These are phyloP conservation scores for Neurospora cerealis DNA, from an alignment of 495 filamentous ascomycete species.

Conservation along the genomic window DNA sequence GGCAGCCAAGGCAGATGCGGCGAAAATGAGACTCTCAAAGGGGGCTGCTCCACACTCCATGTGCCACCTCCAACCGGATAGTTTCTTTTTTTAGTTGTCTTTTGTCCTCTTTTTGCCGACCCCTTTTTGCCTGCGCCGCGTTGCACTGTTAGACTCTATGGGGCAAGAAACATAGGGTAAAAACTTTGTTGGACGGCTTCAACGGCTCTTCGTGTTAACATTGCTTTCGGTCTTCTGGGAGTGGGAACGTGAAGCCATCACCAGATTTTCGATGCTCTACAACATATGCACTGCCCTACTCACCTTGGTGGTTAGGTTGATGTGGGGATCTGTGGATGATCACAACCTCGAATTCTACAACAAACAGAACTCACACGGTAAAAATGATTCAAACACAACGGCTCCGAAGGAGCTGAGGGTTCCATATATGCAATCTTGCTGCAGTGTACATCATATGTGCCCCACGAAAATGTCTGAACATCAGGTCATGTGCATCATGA, in stretches of 20 bases:
- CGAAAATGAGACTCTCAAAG: background rate
- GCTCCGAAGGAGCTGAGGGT: background rate
- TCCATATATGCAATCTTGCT: background rate
- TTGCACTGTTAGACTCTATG: background rate
- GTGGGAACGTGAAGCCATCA: background rate
- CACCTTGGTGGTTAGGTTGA: background rate
- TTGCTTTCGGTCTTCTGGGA: background rate
- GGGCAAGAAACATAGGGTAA: background rate
- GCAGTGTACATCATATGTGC: background rate
- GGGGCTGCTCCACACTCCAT: background rate
- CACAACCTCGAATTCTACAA: background rate
- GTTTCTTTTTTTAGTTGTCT: conserved; percentile 13
- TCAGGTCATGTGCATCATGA: background rate
- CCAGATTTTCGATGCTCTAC: background rate
- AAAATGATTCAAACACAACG: background rate
- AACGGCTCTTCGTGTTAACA: background rate
- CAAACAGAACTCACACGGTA: background rate
- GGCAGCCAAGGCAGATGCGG: background rate
- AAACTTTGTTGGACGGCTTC: background rate
- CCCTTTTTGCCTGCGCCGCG: conserved; percentile 2
- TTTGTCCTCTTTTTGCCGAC: background rate
- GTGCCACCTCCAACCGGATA: background rate
- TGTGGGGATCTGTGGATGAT: background rate
- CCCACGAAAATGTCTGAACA: background rate
- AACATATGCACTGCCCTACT: background rate